A percentile compares a stretch with the other conserved stretches of the same genome.
Evolutionary conservation across 139 green algal species (phyloP).

Genomic region (Chlamydomonas urium): DNA sequence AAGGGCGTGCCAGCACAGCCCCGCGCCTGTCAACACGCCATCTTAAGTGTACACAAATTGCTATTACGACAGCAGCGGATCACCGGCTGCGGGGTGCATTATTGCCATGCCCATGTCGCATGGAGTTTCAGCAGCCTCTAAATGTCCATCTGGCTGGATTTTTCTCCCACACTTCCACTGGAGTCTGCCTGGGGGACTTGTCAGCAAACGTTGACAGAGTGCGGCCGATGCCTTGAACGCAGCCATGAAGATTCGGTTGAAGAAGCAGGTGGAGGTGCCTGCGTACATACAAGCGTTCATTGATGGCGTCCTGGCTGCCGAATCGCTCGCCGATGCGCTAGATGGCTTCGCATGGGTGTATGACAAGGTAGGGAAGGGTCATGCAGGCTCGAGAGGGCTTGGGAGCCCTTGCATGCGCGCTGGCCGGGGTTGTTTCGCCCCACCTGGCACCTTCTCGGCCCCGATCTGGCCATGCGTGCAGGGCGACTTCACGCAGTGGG

Average conservation of each 20-base stretch:
- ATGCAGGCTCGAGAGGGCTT: constrained; percentile 1
- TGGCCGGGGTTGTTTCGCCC: neutral
- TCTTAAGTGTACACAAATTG: too few species aligned
- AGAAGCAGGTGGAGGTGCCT: constrained; percentile 32
- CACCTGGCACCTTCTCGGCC: neutral
- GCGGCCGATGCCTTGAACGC: too few species aligned
- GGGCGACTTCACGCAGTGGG: constrained; percentile 90
- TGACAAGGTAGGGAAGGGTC: constrained; percentile 61
- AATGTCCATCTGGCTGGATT: too few species aligned
- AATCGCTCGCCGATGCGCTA: constrained; percentile 43
- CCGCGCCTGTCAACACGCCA: too few species aligned
- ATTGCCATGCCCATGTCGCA: too few species aligned
- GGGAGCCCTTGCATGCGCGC: neutral
- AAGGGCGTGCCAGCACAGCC: too few species aligned
- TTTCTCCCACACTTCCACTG: too few species aligned
- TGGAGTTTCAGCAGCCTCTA: too few species aligned
- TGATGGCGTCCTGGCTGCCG: constrained; percentile 35
- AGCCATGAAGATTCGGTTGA: constrained; percentile 12
- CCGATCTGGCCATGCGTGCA: constrained; percentile 31
- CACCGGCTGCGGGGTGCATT: too few species aligned
- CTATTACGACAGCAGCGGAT: too few species aligned
- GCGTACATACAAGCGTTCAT: constrained; percentile 48
- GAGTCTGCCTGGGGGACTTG: too few species aligned
- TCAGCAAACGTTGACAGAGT: too few species aligned
- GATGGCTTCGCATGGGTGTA: constrained; percentile 70